Percentiles rank a stretch among this genome's conserved stretches.
phyloP scores from a whole-genome alignment of 768 basidiomycete genomes.

The Imleria badia region DNA sequence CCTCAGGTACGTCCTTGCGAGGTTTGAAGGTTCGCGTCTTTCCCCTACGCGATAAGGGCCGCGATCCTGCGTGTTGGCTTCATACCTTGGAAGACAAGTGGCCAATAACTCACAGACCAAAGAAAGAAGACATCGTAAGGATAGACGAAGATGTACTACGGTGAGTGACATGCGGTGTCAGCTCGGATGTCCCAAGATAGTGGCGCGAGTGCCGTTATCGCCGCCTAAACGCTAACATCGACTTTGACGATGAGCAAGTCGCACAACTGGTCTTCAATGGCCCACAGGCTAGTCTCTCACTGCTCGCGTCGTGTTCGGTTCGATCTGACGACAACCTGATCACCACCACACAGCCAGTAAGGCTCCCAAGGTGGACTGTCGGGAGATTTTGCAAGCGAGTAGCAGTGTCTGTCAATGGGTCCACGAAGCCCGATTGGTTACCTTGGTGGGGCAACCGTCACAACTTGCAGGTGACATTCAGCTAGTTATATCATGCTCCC shows the following conservation, averaged over 20 bases:
- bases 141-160: slow-evolving; percentile 10
- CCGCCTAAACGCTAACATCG: background rate
- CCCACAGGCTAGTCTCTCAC: too few species aligned
- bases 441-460: background rate
- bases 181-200: slow-evolving; percentile 12
- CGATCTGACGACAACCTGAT: too few species aligned
- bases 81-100: slow-evolving; percentile 2
- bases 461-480: background rate
- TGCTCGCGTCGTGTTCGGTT: too few species aligned
- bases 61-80: slow-evolving; percentile 12
- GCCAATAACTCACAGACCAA: slow-evolving; percentile 64
- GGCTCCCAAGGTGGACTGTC: background rate
- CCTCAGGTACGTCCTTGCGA: slow-evolving; percentile 90
- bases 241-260: too few species aligned
- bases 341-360: background rate
- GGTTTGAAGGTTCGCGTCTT: slow-evolving; percentile 97
- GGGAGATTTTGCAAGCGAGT: background rate
- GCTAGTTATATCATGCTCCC: background rate
- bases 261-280: too few species aligned
- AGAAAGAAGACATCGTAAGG: slow-evolving; percentile 77
- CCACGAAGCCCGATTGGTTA: background rate
- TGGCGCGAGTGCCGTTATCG: background rate
- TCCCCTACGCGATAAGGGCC: slow-evolving; percentile 48
- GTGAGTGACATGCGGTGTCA: slow-evolving; percentile 1
- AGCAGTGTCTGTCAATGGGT: background rate